Evolutionary conservation across 192 early-diverging fungal species (phyloP).

Genomic region (Chytriomyces sp.): DNA sequence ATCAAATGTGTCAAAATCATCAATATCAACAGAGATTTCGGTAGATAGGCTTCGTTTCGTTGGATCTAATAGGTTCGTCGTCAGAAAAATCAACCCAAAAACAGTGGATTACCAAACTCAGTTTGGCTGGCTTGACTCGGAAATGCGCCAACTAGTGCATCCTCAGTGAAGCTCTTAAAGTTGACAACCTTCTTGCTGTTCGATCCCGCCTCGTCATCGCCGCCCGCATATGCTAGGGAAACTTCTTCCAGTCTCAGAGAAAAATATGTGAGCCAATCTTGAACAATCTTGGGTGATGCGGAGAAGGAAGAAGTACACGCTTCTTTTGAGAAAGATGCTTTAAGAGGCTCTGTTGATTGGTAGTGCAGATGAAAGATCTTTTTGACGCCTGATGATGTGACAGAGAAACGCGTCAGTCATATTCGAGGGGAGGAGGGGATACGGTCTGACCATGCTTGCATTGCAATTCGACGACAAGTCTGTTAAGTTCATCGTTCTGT

Average conservation of each 20-base stretch:
- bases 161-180: constrained; percentile 16
- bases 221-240: constrained; percentile 26
- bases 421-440: not conserved
- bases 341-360: constrained; percentile 34
- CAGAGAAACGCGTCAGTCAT: not conserved
- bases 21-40: constrained; percentile 42
- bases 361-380: constrained; percentile 49
- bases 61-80: constrained; percentile 13
- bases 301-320: constrained; percentile 33
- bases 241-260: constrained; percentile 40
- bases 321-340: constrained; percentile 38
- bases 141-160: not conserved
- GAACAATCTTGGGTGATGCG: constrained; percentile 38
- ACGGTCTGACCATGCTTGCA: constrained; percentile 39
- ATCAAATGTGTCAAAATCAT: constrained; percentile 45
- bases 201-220: not conserved
- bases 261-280: constrained; percentile 46
- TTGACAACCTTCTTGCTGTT: constrained; percentile 24
- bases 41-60: constrained; percentile 36
- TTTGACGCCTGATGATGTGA: constrained; percentile 30
- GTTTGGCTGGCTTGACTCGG: not conserved
- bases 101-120: constrained; percentile 10
- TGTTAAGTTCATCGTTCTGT: constrained; percentile 29
- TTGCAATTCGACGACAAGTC: constrained; percentile 40
- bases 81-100: constrained; percentile 14